Evolutionary conservation across 495 filamentous ascomycete species (phyloP).

Genomic region (Lichina pygmaea): DNA sequence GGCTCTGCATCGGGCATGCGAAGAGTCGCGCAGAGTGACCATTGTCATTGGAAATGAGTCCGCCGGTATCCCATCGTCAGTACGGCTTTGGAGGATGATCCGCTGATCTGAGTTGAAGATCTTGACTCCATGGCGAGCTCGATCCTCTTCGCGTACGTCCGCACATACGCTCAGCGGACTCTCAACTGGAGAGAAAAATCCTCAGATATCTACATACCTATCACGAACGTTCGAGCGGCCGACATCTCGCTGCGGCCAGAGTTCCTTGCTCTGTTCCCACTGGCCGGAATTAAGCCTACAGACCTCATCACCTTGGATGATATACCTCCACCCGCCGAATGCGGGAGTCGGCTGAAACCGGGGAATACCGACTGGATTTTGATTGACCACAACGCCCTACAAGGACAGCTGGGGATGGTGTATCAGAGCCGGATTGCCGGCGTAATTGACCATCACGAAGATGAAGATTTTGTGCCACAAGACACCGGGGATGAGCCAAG

Average conservation of each 20-base stretch:
- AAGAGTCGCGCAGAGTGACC: slow-evolving; percentile 12
- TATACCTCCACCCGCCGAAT: slow-evolving; percentile 10
- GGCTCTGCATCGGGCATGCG: neutral
- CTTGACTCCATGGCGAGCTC: slow-evolving; percentile 79
- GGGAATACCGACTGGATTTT: slow-evolving; percentile 27
- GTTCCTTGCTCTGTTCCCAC: slow-evolving; percentile 23
- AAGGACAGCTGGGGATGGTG: slow-evolving; percentile 21
- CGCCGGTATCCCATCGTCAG: slow-evolving; percentile 19
- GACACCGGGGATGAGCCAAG: slow-evolving; percentile 21
- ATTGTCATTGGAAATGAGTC: slow-evolving; percentile 55
- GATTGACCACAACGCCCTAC: slow-evolving; percentile 74
- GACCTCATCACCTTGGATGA: slow-evolving; percentile 19
- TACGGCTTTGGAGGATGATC: neutral
- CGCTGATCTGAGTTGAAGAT: slow-evolving; percentile 19
- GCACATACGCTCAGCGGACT: slow-evolving; percentile 19
- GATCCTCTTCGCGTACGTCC: slow-evolving; percentile 65
- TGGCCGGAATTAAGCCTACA: slow-evolving; percentile 12
- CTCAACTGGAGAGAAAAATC: slow-evolving; percentile 10
- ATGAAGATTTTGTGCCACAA: slow-evolving; percentile 37
- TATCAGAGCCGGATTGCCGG: slow-evolving; percentile 25
- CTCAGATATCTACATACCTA: slow-evolving; percentile 38
- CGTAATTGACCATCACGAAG: slow-evolving; percentile 82
- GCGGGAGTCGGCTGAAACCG: slow-evolving; percentile 10
- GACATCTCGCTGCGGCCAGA: slow-evolving; percentile 59
- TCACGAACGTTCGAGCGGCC: slow-evolving; percentile 45